Evolutionary conservation across 257 asterid species (phyloP).

Genomic region (Nemophila menziesii): DNA sequence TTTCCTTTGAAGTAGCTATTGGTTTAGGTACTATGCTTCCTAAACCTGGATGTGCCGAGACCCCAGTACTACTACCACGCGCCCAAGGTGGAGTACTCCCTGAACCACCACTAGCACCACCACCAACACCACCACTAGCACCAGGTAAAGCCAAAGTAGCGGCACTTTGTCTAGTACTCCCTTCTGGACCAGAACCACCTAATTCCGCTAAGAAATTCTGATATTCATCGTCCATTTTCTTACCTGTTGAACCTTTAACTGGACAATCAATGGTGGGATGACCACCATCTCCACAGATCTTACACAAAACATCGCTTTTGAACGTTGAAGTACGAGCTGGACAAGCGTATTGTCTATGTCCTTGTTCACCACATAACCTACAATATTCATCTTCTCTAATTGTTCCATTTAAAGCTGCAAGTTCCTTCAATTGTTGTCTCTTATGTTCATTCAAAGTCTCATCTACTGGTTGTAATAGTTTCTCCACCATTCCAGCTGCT

Average conservation of each 20-base stretch:
- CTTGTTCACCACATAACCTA: conserved; percentile 23
- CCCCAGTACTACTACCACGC: background rate
- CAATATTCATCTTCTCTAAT: conserved; percentile 16
- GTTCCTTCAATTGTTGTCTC: conserved; percentile 22
- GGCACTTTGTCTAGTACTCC: background rate
- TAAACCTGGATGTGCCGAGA: conserved; percentile 2
- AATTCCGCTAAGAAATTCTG: conserved; percentile 4
- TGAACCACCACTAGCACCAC: too few species aligned
- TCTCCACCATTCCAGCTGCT: conserved; percentile 29
- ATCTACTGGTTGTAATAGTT: conserved; percentile 25
- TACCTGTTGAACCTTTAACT: conserved; percentile 5
- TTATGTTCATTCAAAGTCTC: conserved; percentile 23
- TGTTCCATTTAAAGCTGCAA: conserved; percentile 24
- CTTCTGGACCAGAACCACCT: conserved; percentile 5
- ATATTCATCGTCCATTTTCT: conserved; percentile 5
- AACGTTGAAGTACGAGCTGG: conserved; percentile 21
- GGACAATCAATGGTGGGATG: conserved; percentile 22
- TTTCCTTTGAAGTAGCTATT: conserved; percentile 13
- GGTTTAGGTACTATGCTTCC: background rate
- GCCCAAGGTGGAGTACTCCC: conserved; percentile 6
- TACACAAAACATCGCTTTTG: conserved; percentile 17
- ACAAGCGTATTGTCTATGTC: conserved; percentile 24
- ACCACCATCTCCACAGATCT: conserved; percentile 25
- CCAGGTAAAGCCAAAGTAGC: conserved; percentile 1
- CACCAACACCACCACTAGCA: too few species aligned